A percentile compares a stretch with the other conserved stretches of the same genome.
Conservation (phyloP, 805 yeast genomes). For the Jamesozyma piceae region DNA sequence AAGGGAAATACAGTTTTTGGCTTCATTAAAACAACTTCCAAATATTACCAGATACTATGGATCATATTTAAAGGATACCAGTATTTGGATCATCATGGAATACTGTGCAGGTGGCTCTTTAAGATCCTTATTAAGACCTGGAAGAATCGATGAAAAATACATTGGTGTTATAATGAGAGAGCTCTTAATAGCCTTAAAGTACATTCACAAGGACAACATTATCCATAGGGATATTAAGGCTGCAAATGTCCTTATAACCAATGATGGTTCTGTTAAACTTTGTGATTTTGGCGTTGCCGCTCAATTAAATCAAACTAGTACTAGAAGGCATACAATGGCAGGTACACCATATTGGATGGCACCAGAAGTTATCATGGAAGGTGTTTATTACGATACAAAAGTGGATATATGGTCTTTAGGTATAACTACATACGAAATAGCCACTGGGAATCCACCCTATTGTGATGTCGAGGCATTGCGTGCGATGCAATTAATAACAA, state of each 20-base stretch:
- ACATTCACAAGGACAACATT: constrained; percentile 80
- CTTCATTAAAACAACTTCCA: constrained; percentile 76
- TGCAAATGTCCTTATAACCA: constrained; percentile 82
- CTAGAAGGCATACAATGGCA: constrained; percentile 88
- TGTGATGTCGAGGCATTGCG: constrained; percentile 90
- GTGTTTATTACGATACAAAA: constrained; percentile 74
- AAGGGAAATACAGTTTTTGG: constrained; percentile 77
- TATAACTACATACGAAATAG: constrained; percentile 85
- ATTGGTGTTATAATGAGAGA: constrained; percentile 82
- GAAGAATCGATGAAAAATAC: constrained; percentile 75
- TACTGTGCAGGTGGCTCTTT: constrained; percentile 94
- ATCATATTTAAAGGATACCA: constrained; percentile 76
- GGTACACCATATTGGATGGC: constrained; percentile 99
- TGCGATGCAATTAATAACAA: constrained; percentile 89
- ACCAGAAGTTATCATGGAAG: constrained; percentile 93
- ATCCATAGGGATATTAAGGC: constrained; percentile 96
- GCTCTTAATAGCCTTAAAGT: constrained; percentile 62
- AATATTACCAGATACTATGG: constrained; percentile 91
- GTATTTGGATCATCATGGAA: constrained; percentile 96
- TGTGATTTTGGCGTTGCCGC: constrained; percentile 99
- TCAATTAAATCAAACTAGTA: constrained; percentile 61
- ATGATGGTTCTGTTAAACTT: constrained; percentile 80
- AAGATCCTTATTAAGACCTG: constrained; percentile 77
- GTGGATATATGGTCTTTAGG: constrained; percentile 98
- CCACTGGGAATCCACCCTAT: constrained; percentile 96